Evolutionary conservation across 2,329 filamentous ascomycete genomes (phyloP).

Genomic region (Verticillium isaacii): DNA sequence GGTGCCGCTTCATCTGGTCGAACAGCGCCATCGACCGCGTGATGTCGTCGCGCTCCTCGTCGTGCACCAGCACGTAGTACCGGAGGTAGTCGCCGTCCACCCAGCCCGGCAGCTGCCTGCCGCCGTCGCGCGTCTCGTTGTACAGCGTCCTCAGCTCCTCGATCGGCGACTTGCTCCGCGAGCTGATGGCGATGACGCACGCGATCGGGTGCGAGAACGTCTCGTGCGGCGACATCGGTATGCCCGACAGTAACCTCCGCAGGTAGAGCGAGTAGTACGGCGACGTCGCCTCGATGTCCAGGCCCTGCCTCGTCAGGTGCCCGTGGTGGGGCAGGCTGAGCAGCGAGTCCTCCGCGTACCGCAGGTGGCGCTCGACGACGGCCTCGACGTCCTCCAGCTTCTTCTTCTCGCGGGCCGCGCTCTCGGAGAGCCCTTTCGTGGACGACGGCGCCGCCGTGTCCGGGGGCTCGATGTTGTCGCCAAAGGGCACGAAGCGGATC

Average conservation of each 20-base stretch:
- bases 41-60: slow-evolving; percentile 94
- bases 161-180: slow-evolving; percentile 75
- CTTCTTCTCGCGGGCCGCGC: slow-evolving; percentile 11
- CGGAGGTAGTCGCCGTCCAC: slow-evolving; percentile 87
- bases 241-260: slow-evolving; percentile 73
- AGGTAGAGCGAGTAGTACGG: slow-evolving; percentile 85
- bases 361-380: slow-evolving; percentile 73
- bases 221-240: slow-evolving; percentile 78
- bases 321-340: slow-evolving; percentile 30
- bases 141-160: slow-evolving; percentile 84
- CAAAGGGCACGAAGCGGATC: slow-evolving; percentile 75
- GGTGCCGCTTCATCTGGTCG: slow-evolving; percentile 98
- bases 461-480: slow-evolving; percentile 49
- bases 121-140: slow-evolving; percentile 73
- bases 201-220: slow-evolving; percentile 94
- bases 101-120: slow-evolving; percentile 72
- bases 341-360: slow-evolving; percentile 63
- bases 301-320: slow-evolving; percentile 31
- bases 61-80: slow-evolving; percentile 95
- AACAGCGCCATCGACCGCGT: slow-evolving; percentile 83
- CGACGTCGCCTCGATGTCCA: slow-evolving; percentile 53
- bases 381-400: slow-evolving; percentile 66
- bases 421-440: slow-evolving; percentile 21
- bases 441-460: slow-evolving; percentile 32
- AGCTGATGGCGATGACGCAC: slow-evolving; percentile 92